Percentiles rank a stretch among this genome's conserved stretches.
phyloP scores from a whole-genome alignment of 768 basidiomycete genomes.

The Tricholoma hemisulphureum region DNA sequence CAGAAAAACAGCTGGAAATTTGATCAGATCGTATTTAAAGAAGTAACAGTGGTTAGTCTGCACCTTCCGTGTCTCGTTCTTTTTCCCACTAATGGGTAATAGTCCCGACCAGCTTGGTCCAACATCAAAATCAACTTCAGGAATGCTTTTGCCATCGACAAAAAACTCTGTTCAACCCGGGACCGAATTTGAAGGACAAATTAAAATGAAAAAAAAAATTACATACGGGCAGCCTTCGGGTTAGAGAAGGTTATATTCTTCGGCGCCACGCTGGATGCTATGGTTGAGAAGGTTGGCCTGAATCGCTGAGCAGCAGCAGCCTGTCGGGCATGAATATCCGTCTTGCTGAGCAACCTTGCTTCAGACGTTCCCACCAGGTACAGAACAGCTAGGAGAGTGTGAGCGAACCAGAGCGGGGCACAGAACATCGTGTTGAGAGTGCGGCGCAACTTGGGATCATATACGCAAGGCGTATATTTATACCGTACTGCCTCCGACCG shows the following conservation, averaged over 20 bases:
- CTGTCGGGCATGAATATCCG: constrained; percentile 45
- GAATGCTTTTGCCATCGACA: constrained; percentile 64
- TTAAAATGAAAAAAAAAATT: not conserved
- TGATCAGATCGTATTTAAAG: too few species aligned
- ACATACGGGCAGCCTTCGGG: constrained; percentile 58
- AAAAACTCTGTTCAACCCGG: constrained; percentile 49
- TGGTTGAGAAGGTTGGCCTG: constrained; percentile 15
- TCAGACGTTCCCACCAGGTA: constrained; percentile 18
- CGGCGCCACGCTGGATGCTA: constrained; percentile 18
- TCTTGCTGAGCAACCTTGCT: constrained; percentile 37
- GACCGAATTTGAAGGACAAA: not conserved
- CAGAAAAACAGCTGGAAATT: constrained; percentile 81
- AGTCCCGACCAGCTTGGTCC: constrained; percentile 77
- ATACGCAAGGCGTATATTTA: too few species aligned
- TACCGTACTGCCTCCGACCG: too few species aligned
- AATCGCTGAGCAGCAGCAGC: constrained; percentile 47
- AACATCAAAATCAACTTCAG: constrained; percentile 68
- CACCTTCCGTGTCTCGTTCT: constrained; percentile 70
- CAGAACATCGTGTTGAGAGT: not conserved
- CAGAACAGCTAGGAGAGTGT: constrained; percentile 8
- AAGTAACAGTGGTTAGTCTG: too few species aligned
- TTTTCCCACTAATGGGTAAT: constrained; percentile 59
- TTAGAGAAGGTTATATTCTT: constrained; percentile 73
- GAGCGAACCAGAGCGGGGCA: constrained; percentile 11
- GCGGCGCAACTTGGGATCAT: too few species aligned